phyloP scores from a whole-genome alignment of 257 asterid genomes.

The Solanum pimpinellifolium region DNA sequence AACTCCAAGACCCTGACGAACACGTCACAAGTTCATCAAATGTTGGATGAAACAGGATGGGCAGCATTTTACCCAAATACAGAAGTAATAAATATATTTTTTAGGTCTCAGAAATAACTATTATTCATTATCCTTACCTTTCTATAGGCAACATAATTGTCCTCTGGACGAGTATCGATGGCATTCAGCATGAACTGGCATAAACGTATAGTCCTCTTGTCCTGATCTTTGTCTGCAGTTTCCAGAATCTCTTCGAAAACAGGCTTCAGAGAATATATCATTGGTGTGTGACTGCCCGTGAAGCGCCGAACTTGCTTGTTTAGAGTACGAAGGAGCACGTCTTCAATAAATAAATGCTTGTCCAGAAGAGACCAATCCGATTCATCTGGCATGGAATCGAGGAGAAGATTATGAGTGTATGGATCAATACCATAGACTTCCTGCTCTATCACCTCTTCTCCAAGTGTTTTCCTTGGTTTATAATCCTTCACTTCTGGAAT shows the following conservation, averaged over 20 bases:
- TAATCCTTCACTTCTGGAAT: slow-evolving; percentile 94
- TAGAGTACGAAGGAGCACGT: slow-evolving; percentile 73
- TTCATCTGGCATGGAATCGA: slow-evolving; percentile 97
- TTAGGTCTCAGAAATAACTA: neutral
- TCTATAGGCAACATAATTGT: slow-evolving; percentile 92
- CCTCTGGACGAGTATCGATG: slow-evolving; percentile 77
- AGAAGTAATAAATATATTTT: neutral
- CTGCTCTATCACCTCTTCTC: slow-evolving; percentile 93
- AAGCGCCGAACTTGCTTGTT: slow-evolving; percentile 76
- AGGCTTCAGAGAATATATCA: slow-evolving; percentile 75
- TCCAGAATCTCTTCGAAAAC: slow-evolving; percentile 66
- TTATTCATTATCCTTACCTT: slow-evolving; percentile 39
- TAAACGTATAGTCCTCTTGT: slow-evolving; percentile 46
- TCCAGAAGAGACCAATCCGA: slow-evolving; percentile 80
- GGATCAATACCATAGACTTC: slow-evolving; percentile 99
- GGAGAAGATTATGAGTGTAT: slow-evolving; percentile 91
- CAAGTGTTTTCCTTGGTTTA: slow-evolving; percentile 80
- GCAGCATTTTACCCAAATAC: neutral
- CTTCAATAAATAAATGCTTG: slow-evolving; percentile 83
- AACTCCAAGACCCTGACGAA: slow-evolving; percentile 92
- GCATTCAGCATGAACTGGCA: slow-evolving; percentile 74
- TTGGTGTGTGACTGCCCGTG: slow-evolving; percentile 87
- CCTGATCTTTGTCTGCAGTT: slow-evolving; percentile 49
- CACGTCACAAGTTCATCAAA: slow-evolving; percentile 3
- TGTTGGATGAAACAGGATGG: neutral